Evolutionary conservation across 2,329 filamentous ascomycete species (phyloP).

Genomic region (Colletotrichum cordylinicola): DNA sequence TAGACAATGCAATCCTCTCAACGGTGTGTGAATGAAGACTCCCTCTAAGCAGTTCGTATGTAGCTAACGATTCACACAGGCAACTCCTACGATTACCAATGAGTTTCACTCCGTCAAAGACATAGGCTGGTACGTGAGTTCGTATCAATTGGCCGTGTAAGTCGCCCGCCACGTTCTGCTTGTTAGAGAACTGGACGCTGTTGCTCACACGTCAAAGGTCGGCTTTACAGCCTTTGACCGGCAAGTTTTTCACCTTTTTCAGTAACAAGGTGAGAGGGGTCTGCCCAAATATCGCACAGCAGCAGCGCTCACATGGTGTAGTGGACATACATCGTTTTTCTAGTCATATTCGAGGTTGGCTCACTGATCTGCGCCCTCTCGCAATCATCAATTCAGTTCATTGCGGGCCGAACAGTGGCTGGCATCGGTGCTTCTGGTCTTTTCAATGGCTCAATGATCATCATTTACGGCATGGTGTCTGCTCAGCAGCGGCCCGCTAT

Average conservation of each 20-base stretch:
- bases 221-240: slow-evolving; percentile 55
- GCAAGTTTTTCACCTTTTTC: slow-evolving; percentile 54
- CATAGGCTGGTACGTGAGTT: slow-evolving; percentile 61
- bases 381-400: slow-evolving; percentile 48
- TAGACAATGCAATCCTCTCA: background rate
- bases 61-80: slow-evolving; percentile 26
- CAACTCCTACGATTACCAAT: slow-evolving; percentile 54
- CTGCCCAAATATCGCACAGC: background rate
- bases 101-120: slow-evolving; percentile 55
- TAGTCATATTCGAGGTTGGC: slow-evolving; percentile 41
- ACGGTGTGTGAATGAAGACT: background rate
- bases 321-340: slow-evolving; percentile 33
- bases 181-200: fast-evolving
- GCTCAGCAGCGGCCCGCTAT: slow-evolving; percentile 34
- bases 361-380: slow-evolving; percentile 54
- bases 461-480: slow-evolving; percentile 33
- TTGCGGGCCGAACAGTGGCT: slow-evolving; percentile 53
- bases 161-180: slow-evolving; percentile 35
- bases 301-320: slow-evolving; percentile 7
- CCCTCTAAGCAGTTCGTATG: background rate
- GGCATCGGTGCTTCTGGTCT: slow-evolving; percentile 52
- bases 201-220: slow-evolving; percentile 37
- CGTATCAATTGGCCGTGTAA: slow-evolving; percentile 52
- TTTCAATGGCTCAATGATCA: slow-evolving; percentile 38
- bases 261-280: slow-evolving; percentile 32